Base-by-base conservation (phyloP, 2,329 filamentous ascomycete species). In the Colletotrichum sp. region DNA sequence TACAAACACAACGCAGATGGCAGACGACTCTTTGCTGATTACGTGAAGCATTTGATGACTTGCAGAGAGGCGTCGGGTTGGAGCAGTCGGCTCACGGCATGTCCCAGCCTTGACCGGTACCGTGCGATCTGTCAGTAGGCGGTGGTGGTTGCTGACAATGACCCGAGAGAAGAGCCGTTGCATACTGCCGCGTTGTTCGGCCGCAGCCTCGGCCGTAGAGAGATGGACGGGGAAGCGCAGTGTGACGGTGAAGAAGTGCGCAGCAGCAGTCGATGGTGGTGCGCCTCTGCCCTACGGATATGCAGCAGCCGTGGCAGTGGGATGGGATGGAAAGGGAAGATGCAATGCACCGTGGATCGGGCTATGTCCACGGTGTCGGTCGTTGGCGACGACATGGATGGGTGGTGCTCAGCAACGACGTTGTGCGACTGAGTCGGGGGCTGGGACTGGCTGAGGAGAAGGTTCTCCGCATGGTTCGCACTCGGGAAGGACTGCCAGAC, bases 341-440 rank as follows among this genome's bases (percentile, higher is more conserved):
- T 72, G 72, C 68, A 75, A 75, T 75, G 69, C 68, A 67, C 24
- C 72, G 72, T 64, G 57, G 64, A 75, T 72, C 73, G 63, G 73
- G 64, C 69, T 64, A 72, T 75, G 73, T 43, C 38, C 61, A 32
- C 26, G 32, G 55, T 10, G 26, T 24, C 55, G 55, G 63, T 63
- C 55, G 55, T 18, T 63, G 43, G 43, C 43, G 43, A 52, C 43
- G 21, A 58, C 55, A 72, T 34, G 63, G 43, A 16, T 71, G 24
- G 30, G 24, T 48, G 13, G 55, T 61, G 57, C 67, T 48, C 30
- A 63, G 43, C 26, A 21, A 28, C 12, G 38, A n/a, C 72, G 64
- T 43, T n/a, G 72, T 73, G 43, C 34, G 43, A 67, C 67, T 43
- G 21, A 38, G 30, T 55, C n/a, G 36, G 36, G 65, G 43, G 55